Base-by-base conservation (phyloP, 129 eudicot species). In the Glebionis coronaria region DNA sequence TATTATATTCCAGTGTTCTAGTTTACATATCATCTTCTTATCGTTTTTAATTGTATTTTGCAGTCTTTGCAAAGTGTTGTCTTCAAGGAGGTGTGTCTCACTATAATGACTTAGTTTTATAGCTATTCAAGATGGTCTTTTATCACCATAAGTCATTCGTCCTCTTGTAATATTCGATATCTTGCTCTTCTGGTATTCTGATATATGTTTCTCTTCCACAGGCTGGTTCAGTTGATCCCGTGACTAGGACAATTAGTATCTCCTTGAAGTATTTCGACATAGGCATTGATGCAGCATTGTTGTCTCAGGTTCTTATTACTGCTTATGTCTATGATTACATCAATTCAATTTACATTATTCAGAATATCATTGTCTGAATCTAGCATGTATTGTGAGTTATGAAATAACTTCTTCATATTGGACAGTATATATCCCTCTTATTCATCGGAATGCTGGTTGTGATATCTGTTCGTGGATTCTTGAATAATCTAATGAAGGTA, bases 1-100 rank as follows among this genome's bases (percentile, higher is more conserved):
- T 35, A 35, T 35, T 7, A 35, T 6, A 10, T 35, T 35, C 2
- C 7, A 35, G 7, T 35, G 42, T 2, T 35, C 10, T 7, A 9
- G 42, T 35, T 31, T 31, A 31, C 1, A 31, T 31, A 1, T 7
- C 10, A 35, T 5, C 42, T 35, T 35, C 70, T 82, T 71, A 76
- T 72, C 70, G 57, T 64, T 61, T 58, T 18, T 67, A 23, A 28
- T 64, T 70, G 23, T 29, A 9, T 78, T 74, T 42, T 83, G 96
- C 87, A 92, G 98, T 92, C 98, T 65, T 79, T 92, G 82, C 98
- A 92, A 75, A 92, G 98, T 51, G 96, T 92, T 76, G 95, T 92
- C 76, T 92, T 92, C 84, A 92, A 88, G 82, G 95, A 92, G 95
- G 98, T 92, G 80, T 2, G 42, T 46, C 13, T 10, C 15, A 46